Base-by-base conservation (phyloP, 345 rosid genomes). In the Euphorbia tirucalli region DNA sequence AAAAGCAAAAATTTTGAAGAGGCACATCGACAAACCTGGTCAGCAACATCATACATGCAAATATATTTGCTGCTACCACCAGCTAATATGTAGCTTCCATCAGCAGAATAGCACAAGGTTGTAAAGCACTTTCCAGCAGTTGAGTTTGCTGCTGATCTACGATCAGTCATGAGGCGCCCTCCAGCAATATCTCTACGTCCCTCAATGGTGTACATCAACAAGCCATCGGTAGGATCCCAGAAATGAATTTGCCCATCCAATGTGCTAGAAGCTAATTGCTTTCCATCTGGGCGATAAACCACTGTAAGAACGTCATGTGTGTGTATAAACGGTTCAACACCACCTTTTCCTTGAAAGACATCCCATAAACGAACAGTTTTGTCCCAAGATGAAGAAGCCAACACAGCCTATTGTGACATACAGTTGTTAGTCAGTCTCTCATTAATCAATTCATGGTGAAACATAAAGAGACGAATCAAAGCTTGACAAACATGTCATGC, bases 381-480 rank as follows among this genome's bases (percentile, higher is more conserved):
- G 84, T 95, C 99, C 99, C 99, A 92, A 32, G 99, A 95, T 46
- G 99, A 95, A 65, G 99, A 95, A 79, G 97, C 97, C 76, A 95
- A 83, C 66, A 83, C 74, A 27, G 88, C 92, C 96, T 90, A 60
- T 58, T 21, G 37, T 15, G 39, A 57, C 41, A 58, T 11, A 69
- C 9, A 27, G 22, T 3, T 65, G 58, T 44, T 11, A 21, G 35
- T 31, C 49, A 75, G 43, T 61, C 65, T 41, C 50, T 71, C 77
- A 74, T 30, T 30, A 64, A 50, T 41, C 18, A 80, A 44, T 50
- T 37, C n/a, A 13, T 32, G 31, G 25, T 14, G 11, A 52, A 21
- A 61, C 15, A n/a, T 72, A 48, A 58, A n/a, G 22, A 74, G 21
- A 49, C 3, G 57, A 7, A n/a, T 65, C 7, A 3, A 46, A 7